phyloP scores from a whole-genome alignment of 2,329 filamentous ascomycete species.

The Colletotrichum sp. region DNA sequence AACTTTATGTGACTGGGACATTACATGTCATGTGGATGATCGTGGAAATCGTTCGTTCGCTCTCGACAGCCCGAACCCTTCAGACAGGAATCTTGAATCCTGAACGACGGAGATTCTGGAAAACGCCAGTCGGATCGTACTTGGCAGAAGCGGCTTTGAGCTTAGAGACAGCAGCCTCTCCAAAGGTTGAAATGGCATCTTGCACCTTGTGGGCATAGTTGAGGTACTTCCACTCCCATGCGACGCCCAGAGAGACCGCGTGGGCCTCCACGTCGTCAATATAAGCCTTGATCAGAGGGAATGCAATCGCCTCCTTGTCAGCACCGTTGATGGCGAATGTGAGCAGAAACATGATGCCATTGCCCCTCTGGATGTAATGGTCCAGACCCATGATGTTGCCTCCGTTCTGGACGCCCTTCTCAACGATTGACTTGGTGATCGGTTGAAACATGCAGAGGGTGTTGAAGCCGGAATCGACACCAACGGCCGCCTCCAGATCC shows the following conservation, averaged over 20 bases:
- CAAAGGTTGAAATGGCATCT: conserved; percentile 41
- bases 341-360: conserved; percentile 36
- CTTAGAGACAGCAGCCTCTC: conserved; percentile 38
- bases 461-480: conserved; percentile 28
- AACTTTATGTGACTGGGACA: not conserved
- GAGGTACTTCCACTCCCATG: conserved; percentile 40
- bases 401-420: conserved; percentile 33
- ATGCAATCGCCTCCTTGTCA: conserved; percentile 36
- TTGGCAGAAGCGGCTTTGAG: conserved; percentile 35
- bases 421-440: conserved; percentile 32
- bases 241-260: conserved; percentile 27
- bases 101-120: conserved; percentile 37
- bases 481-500: conserved; percentile 28
- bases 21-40: not conserved
- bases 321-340: conserved; percentile 35
- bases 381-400: conserved; percentile 40
- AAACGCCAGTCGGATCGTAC: conserved; percentile 43
- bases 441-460: conserved; percentile 38
- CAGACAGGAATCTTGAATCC: conserved; percentile 35
- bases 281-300: conserved; percentile 39
- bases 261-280: conserved; percentile 33
- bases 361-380: conserved; percentile 27
- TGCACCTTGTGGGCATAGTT: conserved; percentile 49
- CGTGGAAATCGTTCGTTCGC: accelerated
- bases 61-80: accelerated